phyloP scores from a whole-genome alignment of 2,329 filamentous ascomycete genomes.

The Trichoderma pleuroti region DNA sequence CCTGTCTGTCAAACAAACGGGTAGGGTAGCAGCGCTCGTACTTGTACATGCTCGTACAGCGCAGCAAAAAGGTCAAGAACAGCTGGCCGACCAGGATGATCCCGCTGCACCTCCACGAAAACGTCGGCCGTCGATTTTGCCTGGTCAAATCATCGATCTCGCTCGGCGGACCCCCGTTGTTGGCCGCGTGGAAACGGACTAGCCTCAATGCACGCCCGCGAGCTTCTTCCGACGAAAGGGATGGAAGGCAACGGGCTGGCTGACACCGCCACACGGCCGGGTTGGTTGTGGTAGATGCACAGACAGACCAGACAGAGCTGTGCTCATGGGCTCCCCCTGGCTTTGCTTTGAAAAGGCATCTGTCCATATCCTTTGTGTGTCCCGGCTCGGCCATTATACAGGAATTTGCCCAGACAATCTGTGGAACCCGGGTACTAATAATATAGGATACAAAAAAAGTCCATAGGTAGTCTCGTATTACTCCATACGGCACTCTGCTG shows the following conservation, averaged over 20 bases:
- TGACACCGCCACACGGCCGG: constrained; percentile 7
- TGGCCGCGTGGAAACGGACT: not conserved
- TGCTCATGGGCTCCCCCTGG: not conserved
- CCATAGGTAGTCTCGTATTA: not conserved
- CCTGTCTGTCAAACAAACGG: not conserved
- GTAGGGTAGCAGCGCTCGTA: not conserved
- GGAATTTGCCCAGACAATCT: not conserved
- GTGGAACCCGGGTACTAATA: not conserved
- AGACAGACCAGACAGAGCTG: not conserved
- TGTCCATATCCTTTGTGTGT: not conserved
- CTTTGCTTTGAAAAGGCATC: not conserved
- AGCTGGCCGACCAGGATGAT: constrained; percentile 4
- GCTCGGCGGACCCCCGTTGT: constrained; percentile 1
- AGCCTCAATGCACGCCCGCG: constrained; percentile 1
- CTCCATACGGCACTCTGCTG: not conserved
- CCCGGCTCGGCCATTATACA: not conserved
- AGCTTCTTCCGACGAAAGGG: constrained; percentile 9
- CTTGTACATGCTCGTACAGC: not conserved
- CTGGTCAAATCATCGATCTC: constrained; percentile 17
- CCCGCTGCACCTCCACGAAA: constrained; percentile 9
- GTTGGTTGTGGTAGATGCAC: not conserved
- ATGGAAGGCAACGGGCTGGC: not conserved
- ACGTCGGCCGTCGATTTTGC: constrained; percentile 2
- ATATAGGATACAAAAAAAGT: not conserved
- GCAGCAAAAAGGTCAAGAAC: not conserved